Evolutionary conservation across 371 early-diverging fungal species (phyloP), one percentile per base, ranked within the genome.

Genomic region (Mortierella sp.): DNA sequence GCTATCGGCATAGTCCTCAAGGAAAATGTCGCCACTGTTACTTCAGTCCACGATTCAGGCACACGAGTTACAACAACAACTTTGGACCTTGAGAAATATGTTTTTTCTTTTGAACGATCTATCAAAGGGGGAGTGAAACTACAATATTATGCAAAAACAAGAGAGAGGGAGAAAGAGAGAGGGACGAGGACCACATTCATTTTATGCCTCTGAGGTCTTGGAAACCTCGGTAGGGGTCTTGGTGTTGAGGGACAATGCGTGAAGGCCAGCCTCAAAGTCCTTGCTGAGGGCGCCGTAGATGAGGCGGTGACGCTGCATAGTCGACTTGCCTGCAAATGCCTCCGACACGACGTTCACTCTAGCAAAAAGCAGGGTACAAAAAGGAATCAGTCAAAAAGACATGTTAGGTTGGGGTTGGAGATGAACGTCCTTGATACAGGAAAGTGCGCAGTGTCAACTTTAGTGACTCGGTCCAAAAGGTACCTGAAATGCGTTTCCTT

Each of bases 401-500:
- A 21, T 51, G 51, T 51, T 21, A 51, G 51, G 16, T 51, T 14
- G 48, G 12, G 5, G 51, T 51, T 4, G 18, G 0, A 18, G 18
- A 8, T n/a, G n/a, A 27, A 11, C 6, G 54, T 27, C 12, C 32
- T 58, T 60, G 16, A 27, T 58, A 12, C 16, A n/a, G 43, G 8
- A n/a, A 35, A 63, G 38, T 55, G 46, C 38, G 46, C 74, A 54
- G 32, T 51, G 35, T 41, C 49, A 21, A 4, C 27, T 12, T 16
- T 8, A 38, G 21, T 43, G 38, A 27, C 29, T 38, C 63, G 32
- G 18, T 51, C 10, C 4, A 56, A 5, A 16, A 35, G 5, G 79
- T 90, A 94, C 94, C 90, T 87, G 83, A 96, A 96, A 78, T 96
- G 96, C 16, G 95, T 96, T 81, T 95, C 96, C 46, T 90, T 92